phyloP scores from a whole-genome alignment of 495 filamentous ascomycete genomes.

The Aspergillus nanangensis region DNA sequence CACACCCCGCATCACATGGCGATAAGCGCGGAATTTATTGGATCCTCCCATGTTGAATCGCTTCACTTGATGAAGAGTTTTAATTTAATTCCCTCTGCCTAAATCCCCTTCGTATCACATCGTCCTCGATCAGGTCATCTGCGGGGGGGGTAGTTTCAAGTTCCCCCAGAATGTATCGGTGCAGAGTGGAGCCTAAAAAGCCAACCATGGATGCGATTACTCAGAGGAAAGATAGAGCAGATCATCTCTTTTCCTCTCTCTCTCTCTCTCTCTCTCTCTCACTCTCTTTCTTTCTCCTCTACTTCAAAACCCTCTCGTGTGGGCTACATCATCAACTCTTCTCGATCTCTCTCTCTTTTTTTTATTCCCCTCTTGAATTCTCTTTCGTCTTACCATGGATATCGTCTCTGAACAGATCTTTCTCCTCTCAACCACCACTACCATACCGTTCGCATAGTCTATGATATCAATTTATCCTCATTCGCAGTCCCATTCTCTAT shows the following conservation, averaged over 20 bases:
- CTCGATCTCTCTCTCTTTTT: conserved; percentile 5
- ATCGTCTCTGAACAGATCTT: conserved; percentile 18
- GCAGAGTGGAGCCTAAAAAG: neutral
- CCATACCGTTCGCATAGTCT: conserved; percentile 15
- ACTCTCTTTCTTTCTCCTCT: neutral
- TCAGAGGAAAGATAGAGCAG: neutral
- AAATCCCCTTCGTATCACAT: too few species aligned
- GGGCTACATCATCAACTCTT: too few species aligned
- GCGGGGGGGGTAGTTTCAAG: too few species aligned
- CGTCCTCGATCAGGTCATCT: too few species aligned
- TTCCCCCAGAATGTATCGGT: too few species aligned
- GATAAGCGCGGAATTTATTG: conserved; percentile 5
- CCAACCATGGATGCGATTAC: neutral
- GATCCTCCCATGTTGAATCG: neutral
- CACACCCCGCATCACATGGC: conserved; percentile 21
- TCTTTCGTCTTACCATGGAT: conserved; percentile 21
- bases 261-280: conserved; percentile 5
- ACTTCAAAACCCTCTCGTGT: too few species aligned
- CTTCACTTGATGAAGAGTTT: neutral
- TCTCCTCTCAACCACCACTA: conserved; percentile 8
- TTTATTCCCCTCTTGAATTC: conserved; percentile 10
- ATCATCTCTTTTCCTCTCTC: conserved; percentile 3
- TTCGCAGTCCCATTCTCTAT: neutral
- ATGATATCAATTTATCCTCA: neutral
- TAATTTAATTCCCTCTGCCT: too few species aligned